Evolutionary conservation across 257 asterid species (phyloP), one percentile per base, ranked within the genome.

Genomic region (Dorcoceras hygrometricum): DNA sequence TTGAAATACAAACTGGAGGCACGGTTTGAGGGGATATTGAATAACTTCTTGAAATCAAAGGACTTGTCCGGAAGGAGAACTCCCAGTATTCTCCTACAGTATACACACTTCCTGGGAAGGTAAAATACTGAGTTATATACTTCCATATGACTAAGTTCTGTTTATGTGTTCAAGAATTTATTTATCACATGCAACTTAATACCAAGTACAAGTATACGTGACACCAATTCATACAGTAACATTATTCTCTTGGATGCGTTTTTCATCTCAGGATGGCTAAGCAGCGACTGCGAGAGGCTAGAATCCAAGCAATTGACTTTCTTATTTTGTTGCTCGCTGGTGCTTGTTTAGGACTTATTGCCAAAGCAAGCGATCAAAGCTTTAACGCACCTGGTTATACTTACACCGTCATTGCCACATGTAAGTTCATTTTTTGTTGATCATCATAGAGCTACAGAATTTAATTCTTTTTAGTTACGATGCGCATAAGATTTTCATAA

Each of bases 281-380:
- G 79, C 98, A 92, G 75, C 76, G 97, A 23, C 77, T 89, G 58
- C 85, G 96, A 36, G 98, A 92, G 82, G 95, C 96, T 10, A 80
- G 82, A 76, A 76, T 84, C 70, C 98, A 87, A 82, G 81, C 94
- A 5, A 80, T 84, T 46, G 98, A 92, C 74, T 89, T 66, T 69
- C 88, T 92, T 62, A 92, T 89, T 69, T 71, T 92, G 70, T 70
- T 92, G 79, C 90, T 92, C 70, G 98, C 98, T 70, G 98, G 98
- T 39, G 94, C 94, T 70, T 86, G 95, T 76, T 84, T 92, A 83
- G 98, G 98, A 58, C 77, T 87, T 64, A 66, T 92, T 28, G 71
- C 93, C 36, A 92, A 82, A 79, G 75, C 79, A 53, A 82, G 91
- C 1, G 98, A 89, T 8, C 96, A 86, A 67, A 84, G 71, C 71